Conservation (phyloP, 805 yeast species). For the Sugiyamaella chiloensis region DNA sequence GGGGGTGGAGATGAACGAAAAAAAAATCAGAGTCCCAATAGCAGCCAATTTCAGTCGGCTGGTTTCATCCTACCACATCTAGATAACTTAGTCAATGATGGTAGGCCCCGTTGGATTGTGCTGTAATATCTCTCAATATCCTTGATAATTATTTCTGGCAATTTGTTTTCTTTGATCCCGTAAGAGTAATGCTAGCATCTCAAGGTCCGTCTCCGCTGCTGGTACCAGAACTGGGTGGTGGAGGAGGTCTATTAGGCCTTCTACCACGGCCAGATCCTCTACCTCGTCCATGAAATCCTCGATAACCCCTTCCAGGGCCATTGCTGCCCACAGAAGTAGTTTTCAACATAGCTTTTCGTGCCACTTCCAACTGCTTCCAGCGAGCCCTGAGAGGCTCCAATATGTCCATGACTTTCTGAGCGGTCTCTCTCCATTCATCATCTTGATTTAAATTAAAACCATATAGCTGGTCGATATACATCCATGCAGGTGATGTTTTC, state of each 20-base stretch:
- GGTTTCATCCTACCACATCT: too few species aligned
- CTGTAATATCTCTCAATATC: too few species aligned
- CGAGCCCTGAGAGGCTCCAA: conserved; percentile 14
- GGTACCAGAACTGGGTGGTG: conserved; percentile 6
- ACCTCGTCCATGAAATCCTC: conserved; percentile 1
- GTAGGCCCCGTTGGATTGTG: background rate
- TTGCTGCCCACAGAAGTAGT: conserved; percentile 3
- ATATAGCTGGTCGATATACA: conserved; percentile 14
- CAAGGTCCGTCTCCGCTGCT: conserved; percentile 11
- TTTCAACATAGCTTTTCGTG: conserved; percentile 12
- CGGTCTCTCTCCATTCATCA: conserved; percentile 21
- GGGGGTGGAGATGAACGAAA: too few species aligned
- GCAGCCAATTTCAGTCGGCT: too few species aligned
- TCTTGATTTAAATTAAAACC: conserved; percentile 16
- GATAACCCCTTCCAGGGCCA: background rate
- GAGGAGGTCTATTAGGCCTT: conserved; percentile 2
- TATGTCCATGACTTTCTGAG: conserved; percentile 16
- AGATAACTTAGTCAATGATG: background rate
- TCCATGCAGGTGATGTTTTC: conserved; percentile 10
- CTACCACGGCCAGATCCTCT: conserved; percentile 5
- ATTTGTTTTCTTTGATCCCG: too few species aligned
- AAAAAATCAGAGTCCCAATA: too few species aligned
- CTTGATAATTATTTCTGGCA: too few species aligned
- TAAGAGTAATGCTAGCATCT: too few species aligned
- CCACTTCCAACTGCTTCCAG: conserved; percentile 20